phyloP scores from a whole-genome alignment of 2,329 filamentous ascomycete genomes.

The Colletotrichum echinochloae region DNA sequence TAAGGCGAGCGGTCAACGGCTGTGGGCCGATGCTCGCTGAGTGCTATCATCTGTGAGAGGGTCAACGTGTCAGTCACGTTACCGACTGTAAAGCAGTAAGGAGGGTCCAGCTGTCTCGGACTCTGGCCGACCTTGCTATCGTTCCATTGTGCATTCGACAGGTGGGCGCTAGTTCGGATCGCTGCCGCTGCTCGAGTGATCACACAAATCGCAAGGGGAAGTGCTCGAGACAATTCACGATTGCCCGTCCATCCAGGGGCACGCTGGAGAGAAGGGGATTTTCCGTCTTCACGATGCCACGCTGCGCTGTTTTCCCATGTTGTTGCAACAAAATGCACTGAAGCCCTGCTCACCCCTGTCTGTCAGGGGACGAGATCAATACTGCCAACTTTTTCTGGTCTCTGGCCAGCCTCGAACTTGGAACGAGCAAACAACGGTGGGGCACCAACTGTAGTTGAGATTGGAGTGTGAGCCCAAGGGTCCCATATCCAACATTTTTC shows the following conservation, averaged over 20 bases:
- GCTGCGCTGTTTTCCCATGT: conserved; percentile 8
- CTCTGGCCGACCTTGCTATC: neutral
- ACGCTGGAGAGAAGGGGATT: conserved; percentile 8
- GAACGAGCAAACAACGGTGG: conserved; percentile 36
- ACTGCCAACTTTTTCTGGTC: conserved; percentile 36
- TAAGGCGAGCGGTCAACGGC: conserved; percentile 13
- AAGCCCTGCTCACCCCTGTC: conserved; percentile 12
- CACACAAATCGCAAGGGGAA: neutral
- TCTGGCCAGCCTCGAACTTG: conserved; percentile 30
- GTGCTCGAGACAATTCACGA: conserved; percentile 15
- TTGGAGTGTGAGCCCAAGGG: conserved; percentile 20
- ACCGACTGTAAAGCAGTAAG: neutral
- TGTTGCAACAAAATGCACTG: conserved; percentile 16
- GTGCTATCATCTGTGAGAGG: neutral
- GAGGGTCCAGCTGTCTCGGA: neutral
- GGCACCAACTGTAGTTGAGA: neutral
- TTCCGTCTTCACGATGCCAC: conserved; percentile 33
- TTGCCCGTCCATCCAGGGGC: neutral
- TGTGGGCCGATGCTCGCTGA: conserved; percentile 25
- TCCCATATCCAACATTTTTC: conserved; percentile 35
- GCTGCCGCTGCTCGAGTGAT: neutral
- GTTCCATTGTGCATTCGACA: neutral
- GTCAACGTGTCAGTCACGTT: conserved; percentile 4
- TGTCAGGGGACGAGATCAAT: conserved; percentile 5
- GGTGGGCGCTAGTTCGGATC: neutral